phyloP scores from a whole-genome alignment of 495 filamentous ascomycete genomes.

The Tricharina praecox region DNA sequence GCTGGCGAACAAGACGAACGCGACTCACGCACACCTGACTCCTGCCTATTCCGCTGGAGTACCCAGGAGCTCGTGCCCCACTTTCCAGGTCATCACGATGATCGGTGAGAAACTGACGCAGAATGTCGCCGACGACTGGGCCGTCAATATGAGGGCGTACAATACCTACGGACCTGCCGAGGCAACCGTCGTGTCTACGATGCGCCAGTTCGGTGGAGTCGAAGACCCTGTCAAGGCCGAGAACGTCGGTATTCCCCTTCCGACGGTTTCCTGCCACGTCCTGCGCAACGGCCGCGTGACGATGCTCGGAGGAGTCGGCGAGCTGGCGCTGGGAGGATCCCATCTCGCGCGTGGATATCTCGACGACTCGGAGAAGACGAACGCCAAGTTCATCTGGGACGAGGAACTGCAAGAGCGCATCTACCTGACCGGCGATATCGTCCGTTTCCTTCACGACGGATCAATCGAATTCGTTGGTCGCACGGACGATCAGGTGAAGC shows the following conservation, averaged over 20 bases:
- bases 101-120: not conserved
- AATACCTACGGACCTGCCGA: conserved; percentile 34
- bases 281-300: not conserved
- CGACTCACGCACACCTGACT: not conserved
- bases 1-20: not conserved
- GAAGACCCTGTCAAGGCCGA: not conserved
- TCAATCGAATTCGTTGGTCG: conserved; percentile 29
- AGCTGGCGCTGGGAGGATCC: not conserved
- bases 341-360: conserved; percentile 25
- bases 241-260: not conserved
- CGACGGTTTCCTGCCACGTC: not conserved
- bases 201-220: too few relatives aligned
- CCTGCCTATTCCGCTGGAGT: not conserved
- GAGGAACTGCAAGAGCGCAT: not conserved
- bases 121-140: not conserved
- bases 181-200: conserved; percentile 29
- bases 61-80: not conserved
- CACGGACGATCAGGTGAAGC: conserved; percentile 32
- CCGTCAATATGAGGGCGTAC: not conserved
- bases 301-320: not conserved
- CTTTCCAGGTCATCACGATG: not conserved
- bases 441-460: conserved; percentile 38
- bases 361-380: conserved; percentile 24
- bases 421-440: conserved; percentile 33
- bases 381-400: not conserved